Base-by-base conservation (phyloP, 148 eudicot genomes). In the Vaccinium macrocarpon region DNA sequence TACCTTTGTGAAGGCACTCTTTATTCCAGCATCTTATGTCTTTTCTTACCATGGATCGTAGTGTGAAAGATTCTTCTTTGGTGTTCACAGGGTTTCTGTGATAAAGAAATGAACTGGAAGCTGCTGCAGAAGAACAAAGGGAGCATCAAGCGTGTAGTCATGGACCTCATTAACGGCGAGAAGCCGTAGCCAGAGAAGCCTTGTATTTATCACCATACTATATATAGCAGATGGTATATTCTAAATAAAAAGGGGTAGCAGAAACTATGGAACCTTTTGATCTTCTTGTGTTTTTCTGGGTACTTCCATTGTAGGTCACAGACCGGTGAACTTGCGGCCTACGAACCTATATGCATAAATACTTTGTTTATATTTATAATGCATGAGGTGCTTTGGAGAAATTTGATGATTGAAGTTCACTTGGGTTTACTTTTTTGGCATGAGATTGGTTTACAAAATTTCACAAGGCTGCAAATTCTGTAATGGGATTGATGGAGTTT, bases 81-180 rank as follows among this genome's bases (percentile, higher is more conserved):
- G 68, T 81, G 73, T 79, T 21, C 10, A 27, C 90, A 92, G 97
- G 98, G 98, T 27, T 95, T 95, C 52, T 61, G 68, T 66, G 93
- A 95, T 71, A 82, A 87, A 23, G 93, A 85, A 29, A 82, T 62
- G 71, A 94, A 95, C 91, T 88, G 80, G 92, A 90, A 81, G 88
- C 91, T 94, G 82, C 88, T 94, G 86, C 84, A 83, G 87, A 94
- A 94, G 92, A 90, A 92, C 82, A 89, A 91, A 77, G 98, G 97
- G 52, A 94, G 96, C 79, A 91, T 94, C 70, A 91, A 89, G 90
- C 92, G 91, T 27, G 97, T 90, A 48, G 98, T 94, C 57, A 89
- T 96, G 98, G 97, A 93, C 86, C 93, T 96, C 25, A 87, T 96
- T 75, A 83, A 90, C 76, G 92, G 93, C 62, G 94, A 93, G 88